Conservation (phyloP, 352 stramenopile species). For the Hyaloperonospora arabidopsidis region DNA sequence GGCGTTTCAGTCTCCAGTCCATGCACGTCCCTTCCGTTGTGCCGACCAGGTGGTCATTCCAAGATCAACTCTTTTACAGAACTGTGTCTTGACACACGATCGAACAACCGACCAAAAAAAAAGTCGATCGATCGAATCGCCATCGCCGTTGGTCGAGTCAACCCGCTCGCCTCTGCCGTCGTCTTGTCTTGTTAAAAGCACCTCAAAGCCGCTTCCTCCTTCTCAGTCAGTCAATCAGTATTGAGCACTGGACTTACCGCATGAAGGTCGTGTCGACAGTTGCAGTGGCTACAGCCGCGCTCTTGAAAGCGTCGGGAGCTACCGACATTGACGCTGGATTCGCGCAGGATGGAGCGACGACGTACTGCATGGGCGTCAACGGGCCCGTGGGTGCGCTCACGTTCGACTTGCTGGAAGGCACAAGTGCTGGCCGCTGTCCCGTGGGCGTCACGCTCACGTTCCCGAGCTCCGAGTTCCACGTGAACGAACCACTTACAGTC, state of each 20-base stretch:
- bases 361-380: slow-evolving; percentile 63
- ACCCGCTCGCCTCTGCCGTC: no score
- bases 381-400: slow-evolving; percentile 25
- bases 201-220: no score
- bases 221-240: no score
- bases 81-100: not conserved
- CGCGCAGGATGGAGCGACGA: slow-evolving; percentile 48
- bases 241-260: no score
- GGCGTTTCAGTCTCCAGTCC: no score
- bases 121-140: no score
- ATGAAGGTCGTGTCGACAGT: slow-evolving; percentile 22
- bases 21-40: no score
- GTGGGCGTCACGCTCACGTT: slow-evolving; percentile 41
- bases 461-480: slow-evolving; percentile 34
- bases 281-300: slow-evolving; percentile 6
- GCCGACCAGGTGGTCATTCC: no score
- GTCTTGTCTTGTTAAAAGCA: no score
- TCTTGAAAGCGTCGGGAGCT: slow-evolving; percentile 13
- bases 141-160: no score
- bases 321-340: slow-evolving; percentile 58
- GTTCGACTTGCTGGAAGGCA: slow-evolving; percentile 38
- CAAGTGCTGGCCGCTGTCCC: slow-evolving; percentile 51
- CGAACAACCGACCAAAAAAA: not conserved
- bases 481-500: slow-evolving; percentile 42
- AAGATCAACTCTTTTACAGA: no score